These are phyloP conservation scores for Sclerotinia glacialis DNA, from an alignment of 2,329 filamentous ascomycete genomes.

Conservation along the genomic window DNA sequence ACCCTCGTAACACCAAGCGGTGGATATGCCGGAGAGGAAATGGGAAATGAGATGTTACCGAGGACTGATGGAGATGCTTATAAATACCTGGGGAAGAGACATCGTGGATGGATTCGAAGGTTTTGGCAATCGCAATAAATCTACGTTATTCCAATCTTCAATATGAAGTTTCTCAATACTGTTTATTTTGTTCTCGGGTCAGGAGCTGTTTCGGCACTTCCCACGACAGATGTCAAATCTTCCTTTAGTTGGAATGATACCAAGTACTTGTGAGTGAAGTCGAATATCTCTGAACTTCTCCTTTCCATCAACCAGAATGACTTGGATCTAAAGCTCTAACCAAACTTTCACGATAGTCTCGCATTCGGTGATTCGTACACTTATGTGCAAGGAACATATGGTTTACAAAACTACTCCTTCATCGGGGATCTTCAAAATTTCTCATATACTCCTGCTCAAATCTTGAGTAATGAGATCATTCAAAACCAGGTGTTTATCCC, in stretches of 20 bases:
- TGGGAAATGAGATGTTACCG: neutral
- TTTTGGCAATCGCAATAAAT: neutral
- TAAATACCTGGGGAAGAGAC: neutral
- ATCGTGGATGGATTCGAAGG: neutral
- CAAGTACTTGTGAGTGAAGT: conserved; percentile 17
- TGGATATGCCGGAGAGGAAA: neutral
- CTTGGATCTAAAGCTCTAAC: neutral
- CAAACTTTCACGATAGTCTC: conserved; percentile 36
- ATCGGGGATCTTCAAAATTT: conserved; percentile 52
- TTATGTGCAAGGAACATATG: conserved; percentile 53
- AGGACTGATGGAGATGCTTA: neutral
- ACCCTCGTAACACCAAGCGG: too few relatives aligned
- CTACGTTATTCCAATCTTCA: neutral
- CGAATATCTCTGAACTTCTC: neutral
- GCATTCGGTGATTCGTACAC: conserved; percentile 53
- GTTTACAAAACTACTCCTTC: conserved; percentile 51
- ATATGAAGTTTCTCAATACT: conserved; percentile 6
- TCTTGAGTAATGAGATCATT: conserved; percentile 50
- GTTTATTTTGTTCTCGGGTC: neutral
- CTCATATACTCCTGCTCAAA: conserved; percentile 44
- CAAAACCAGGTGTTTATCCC: conserved; percentile 44
- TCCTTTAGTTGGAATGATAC: conserved; percentile 16
- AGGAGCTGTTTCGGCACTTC: neutral
- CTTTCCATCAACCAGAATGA: too few relatives aligned
- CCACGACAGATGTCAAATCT: neutral